A percentile compares a stretch with the other conserved stretches of the same genome.
phyloP scores from a whole-genome alignment of 352 stramenopile species.

The Blastocystis sp. region DNA sequence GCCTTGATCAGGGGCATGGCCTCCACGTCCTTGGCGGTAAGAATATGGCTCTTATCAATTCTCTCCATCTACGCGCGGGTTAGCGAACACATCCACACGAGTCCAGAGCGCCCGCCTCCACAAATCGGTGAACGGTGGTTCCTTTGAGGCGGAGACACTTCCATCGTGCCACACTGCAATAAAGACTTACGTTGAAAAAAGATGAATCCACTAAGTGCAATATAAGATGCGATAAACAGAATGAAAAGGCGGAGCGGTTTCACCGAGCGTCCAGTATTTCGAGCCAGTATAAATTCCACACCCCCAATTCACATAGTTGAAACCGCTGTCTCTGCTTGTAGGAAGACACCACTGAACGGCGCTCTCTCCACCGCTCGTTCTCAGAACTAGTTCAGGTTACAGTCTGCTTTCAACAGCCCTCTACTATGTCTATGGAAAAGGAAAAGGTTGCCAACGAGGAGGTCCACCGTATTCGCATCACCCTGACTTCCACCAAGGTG shows the following conservation, averaged over 20 bases:
- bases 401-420: conserved; percentile 66
- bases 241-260: conserved; percentile 31
- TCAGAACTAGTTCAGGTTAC: conserved; percentile 64
- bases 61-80: conserved; percentile 53
- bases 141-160: no score
- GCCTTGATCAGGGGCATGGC: conserved; percentile 63
- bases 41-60: conserved; percentile 62
- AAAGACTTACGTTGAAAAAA: background rate
- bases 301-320: background rate
- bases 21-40: conserved; percentile 62
- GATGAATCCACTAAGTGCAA: background rate
- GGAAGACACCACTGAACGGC: conserved; percentile 18
- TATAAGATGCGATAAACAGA: background rate
- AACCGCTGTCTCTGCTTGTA: conserved; percentile 8
- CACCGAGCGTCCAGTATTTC: background rate
- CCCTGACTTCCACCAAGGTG: conserved; percentile 95
- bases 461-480: conserved; percentile 97
- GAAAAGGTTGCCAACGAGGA: conserved; percentile 69
- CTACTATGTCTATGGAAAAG: conserved; percentile 68
- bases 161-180: background rate
- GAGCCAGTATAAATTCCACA: background rate
- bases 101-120: background rate
- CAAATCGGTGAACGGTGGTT: no score
- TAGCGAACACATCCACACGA: background rate
- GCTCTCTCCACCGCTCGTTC: background rate